These are phyloP conservation scores for Beauveria sp. DNA, from an alignment of 2,329 filamentous ascomycete genomes.

Conservation along the genomic window DNA sequence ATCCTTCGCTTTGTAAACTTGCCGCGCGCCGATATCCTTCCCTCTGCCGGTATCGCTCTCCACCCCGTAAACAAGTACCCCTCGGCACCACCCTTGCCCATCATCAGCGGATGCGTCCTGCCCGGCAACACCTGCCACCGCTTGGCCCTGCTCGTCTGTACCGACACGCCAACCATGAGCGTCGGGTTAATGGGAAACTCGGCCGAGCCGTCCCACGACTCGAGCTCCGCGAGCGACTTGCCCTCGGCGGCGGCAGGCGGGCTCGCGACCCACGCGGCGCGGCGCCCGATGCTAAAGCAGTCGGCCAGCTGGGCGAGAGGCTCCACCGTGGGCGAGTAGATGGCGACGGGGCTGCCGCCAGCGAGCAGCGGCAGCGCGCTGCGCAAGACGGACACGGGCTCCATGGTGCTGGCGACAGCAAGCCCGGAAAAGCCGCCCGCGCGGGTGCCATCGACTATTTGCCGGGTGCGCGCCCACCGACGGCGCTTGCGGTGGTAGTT, in stretches of 20 bases:
- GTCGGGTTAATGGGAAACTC: constrained; percentile 88
- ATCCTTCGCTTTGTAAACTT: constrained; percentile 65
- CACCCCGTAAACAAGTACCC: constrained; percentile 85
- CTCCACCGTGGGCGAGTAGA: constrained; percentile 78
- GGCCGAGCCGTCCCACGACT: constrained; percentile 50
- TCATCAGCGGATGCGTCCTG: constrained; percentile 92
- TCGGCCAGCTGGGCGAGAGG: constrained; percentile 71
- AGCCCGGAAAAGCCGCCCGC: constrained; percentile 76
- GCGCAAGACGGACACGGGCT: constrained; percentile 66
- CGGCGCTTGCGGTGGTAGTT: constrained; percentile 85
- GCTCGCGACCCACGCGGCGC: constrained; percentile 62
- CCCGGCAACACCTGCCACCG: constrained; percentile 89
- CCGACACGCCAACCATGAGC: constrained; percentile 65
- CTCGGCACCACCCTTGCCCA: constrained; percentile 74
- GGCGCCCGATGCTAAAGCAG: constrained; percentile 71
- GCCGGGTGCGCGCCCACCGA: constrained; percentile 65
- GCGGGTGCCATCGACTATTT: constrained; percentile 67
- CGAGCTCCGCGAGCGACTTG: constrained; percentile 40
- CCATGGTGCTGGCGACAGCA: constrained; percentile 74
- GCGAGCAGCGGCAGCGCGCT: constrained; percentile 71
- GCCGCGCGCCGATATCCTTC: constrained; percentile 74
- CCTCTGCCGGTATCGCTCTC: constrained; percentile 70
- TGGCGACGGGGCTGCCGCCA: constrained; percentile 75
- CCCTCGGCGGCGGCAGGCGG: constrained; percentile 37
- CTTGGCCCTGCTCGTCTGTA: constrained; percentile 74